phyloP scores from a whole-genome alignment of 306 rosid species.

The Ceratonia siliqua region DNA sequence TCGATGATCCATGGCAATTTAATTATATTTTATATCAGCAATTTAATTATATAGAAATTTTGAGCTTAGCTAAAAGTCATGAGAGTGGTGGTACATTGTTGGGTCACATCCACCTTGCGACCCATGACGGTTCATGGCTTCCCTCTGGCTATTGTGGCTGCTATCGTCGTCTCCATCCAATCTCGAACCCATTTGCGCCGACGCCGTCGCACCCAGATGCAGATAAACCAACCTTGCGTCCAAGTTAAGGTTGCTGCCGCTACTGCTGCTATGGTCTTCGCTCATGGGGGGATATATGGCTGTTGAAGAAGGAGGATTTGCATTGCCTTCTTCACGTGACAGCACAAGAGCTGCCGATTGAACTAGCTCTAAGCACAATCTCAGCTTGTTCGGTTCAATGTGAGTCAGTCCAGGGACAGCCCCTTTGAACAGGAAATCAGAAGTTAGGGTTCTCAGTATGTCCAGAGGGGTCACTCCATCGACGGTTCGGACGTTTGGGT shows the following conservation, averaged over 20 bases:
- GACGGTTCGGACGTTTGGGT: conserved; percentile 82
- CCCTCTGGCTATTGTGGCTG: conserved; percentile 46
- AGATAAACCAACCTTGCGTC: conserved; percentile 91
- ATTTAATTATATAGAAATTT: neutral
- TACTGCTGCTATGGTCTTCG: conserved; percentile 57
- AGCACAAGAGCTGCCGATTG: conserved; percentile 94
- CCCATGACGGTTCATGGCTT: conserved; percentile 42
- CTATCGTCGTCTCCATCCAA: conserved; percentile 54
- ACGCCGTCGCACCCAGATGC: conserved; percentile 69
- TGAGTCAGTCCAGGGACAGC: conserved; percentile 94
- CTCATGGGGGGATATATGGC: conserved; percentile 65
- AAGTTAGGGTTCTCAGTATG: conserved; percentile 95
- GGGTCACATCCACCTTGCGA: conserved; percentile 52
- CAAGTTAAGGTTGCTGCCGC: conserved; percentile 57
- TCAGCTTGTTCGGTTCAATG: conserved; percentile 89
- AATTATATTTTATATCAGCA: conserved; percentile 27
- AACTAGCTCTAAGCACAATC: conserved; percentile 89
- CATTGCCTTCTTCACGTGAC: conserved; percentile 84
- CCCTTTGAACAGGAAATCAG: conserved; percentile 95
- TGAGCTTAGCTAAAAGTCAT: conserved; percentile 52
- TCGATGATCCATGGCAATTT: conserved; percentile 28
- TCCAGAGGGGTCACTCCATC: conserved; percentile 84
- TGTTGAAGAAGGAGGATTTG: conserved; percentile 52
- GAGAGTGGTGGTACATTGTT: conserved; percentile 76
- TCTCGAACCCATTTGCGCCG: conserved; percentile 57